Base-by-base conservation (phyloP, 495 filamentous ascomycete genomes). In the Daldinia caldariorum region DNA sequence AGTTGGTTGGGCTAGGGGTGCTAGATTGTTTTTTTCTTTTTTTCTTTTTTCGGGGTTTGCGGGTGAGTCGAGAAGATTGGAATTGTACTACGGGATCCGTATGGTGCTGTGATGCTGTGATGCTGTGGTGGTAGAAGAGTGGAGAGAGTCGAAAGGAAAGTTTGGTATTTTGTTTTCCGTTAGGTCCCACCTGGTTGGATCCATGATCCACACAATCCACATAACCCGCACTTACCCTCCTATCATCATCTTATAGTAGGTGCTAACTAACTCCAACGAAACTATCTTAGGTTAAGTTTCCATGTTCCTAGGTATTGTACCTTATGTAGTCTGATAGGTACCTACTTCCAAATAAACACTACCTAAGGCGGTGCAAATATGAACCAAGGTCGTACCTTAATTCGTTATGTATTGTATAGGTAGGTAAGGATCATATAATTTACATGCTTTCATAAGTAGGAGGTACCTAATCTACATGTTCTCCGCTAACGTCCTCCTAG, bases 171-270 rank as follows among this genome's bases (percentile, higher is more conserved):
- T 63, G 34, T 26, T 26, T 59, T 63, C 64, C 35, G 69, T n/a
- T n/a, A n/a, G n/a, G n/a, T 72, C 56, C 69, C 63, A 55, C 66
- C 63, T 64, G 13, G 61, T 56, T 69, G 67, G 67, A 60, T 69
- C 67, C 47, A 37, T 38, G 20, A 58, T 66, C 49, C 37, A 60
- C 37, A n/a, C n/a, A n/a, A n/a, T n/a, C n/a, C n/a, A n/a, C n/a
- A 61, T 12, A 60, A 45, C 14, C 51, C 37, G 26, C 61, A 41
- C 51, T 47, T 51, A 31, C 49, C 49, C 49, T 53, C 49, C 22
- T 31, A 51, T 53, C 49, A 32, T 32, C 12, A 53, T 18, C 39
- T 14, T 43, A 43, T 16, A 6, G 20, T 47, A 47, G 43, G 18
- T 47, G 43, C 43, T 47, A 47, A 47, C 43, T 47, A 6, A n/a